Evolutionary conservation across 1,284 basidiomycete genomes (phyloP), one percentile per base, ranked within the genome.

Genomic region (Melampsora larici-populina): DNA sequence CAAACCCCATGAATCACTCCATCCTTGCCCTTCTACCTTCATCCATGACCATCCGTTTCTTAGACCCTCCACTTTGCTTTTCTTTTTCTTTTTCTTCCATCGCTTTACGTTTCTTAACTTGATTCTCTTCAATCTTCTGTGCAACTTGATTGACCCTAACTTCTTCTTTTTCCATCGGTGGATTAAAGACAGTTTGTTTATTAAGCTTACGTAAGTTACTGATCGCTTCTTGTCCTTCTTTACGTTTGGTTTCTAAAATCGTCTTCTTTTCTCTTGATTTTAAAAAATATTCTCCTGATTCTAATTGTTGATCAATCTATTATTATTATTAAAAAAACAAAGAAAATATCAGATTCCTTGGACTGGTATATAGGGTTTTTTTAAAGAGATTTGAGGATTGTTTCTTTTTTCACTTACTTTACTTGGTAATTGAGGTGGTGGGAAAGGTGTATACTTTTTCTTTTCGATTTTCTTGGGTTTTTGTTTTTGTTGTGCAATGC

Each of bases 361-460:
- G n/a, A n/a, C n/a, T n/a, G n/a, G n/a, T n/a, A n/a, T n/a, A n/a
- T n/a, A n/a, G n/a, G n/a, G n/a, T n/a, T n/a, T n/a, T 70, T 64
- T n/a, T n/a, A 29, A 31, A 9, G 33, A 21, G 29, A 15, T 68
- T 26, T 24, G 26, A n/a, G n/a, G n/a, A n/a, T n/a, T n/a, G n/a
- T n/a, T n/a, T 51, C 29, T 15, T 13, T 24, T 24, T 66, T 29
- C 13, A 80, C 85, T 76, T 81, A 91, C 91, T 87, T 99, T 99
- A 82, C 93, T 90, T 49, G 94, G 95, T 80, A 90, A 87, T 82
- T 97, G 97, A 6, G 95, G 87, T 33, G 97, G 97, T 43, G 97
- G 97, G 89, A 99, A 99, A 2, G 97, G 97, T 17, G 97, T 99
- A 84, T 99, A 99, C n/a, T 90, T 88, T 85, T 98, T 98, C 88